Conservation (phyloP, 257 asterid genomes). For the Plantago ovata region DNA sequence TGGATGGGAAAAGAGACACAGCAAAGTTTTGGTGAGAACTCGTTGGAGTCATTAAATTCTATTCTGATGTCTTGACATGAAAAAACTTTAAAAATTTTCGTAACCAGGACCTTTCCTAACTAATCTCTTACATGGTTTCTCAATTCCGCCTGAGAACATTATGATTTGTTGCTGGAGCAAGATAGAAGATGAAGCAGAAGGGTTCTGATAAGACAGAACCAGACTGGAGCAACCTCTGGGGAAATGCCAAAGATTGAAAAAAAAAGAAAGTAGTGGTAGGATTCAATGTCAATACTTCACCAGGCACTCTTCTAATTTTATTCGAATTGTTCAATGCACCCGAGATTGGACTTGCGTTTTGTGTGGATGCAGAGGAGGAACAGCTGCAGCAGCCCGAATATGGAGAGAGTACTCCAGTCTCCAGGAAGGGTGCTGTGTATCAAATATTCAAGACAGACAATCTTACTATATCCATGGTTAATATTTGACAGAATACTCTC, state of each 20-base stretch:
- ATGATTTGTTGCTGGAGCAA: slow-evolving; percentile 45
- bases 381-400: slow-evolving; percentile 93
- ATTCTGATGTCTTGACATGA: neutral
- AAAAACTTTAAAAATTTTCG: neutral
- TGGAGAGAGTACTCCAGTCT: slow-evolving; percentile 97
- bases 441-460: too few relatives aligned
- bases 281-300: neutral
- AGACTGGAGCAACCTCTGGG: slow-evolving; percentile 82
- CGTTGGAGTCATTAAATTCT: neutral
- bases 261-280: slow-evolving; percentile 40
- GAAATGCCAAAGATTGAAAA: slow-evolving; percentile 43
- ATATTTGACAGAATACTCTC: too few relatives aligned
- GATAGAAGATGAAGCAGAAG: slow-evolving; percentile 68
- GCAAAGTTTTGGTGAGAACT: slow-evolving; percentile 76
- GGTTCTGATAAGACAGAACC: slow-evolving; percentile 53
- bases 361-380: slow-evolving; percentile 58
- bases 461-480: too few relatives aligned
- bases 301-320: slow-evolving; percentile 8
- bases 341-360: neutral
- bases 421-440: too few relatives aligned
- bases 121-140: too few relatives aligned
- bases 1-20: slow-evolving; percentile 87
- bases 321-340: neutral
- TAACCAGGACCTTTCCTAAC: too few relatives aligned
- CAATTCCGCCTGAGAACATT: too few relatives aligned